Evolutionary conservation across 352 stramenopile species (phyloP), one percentile per base, ranked within the genome.

Genomic region (Phytophthora citrophthora): DNA sequence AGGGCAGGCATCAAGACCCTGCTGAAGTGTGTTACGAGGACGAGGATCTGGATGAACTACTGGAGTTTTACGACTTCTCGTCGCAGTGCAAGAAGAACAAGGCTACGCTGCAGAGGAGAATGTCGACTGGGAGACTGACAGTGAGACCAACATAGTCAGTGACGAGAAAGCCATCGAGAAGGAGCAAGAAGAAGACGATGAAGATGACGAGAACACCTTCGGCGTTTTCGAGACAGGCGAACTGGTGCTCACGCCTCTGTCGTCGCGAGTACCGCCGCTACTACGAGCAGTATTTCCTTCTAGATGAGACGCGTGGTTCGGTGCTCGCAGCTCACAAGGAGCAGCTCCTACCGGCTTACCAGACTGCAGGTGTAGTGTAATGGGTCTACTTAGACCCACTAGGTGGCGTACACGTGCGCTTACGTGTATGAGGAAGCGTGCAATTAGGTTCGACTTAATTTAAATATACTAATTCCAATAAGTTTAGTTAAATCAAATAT

Each of bases 31-130:
- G 78, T 94, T 98, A 98, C 67, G 90, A 97, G 53, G 86, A 96
- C 20, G 88, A 94, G 40, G 91, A 98, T 60, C 59, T 97, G 53
- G 86, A 97, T 7, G 92, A 98, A 64, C 82, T 93, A 50, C 59
- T 95, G 9, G 83, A 95, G 29, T 98, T 96, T 54, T 98, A 97
- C 66, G 86, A 97, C 70, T 98, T 97, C 71, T 91, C 86, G 40
- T 39, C 79, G 24, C 91, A 95, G 65, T 96, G 96, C 68, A 79
- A 73, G 49, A 75, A 79, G 41, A 77, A 65, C 44, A 78, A 70
- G 60, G 20, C 51, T 31, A 47, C 43, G 43, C 47, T 36, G 50
- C 61, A 18, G 74, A 78, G 15, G 70, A 77, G 13, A 76, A 89
- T 7, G 72, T 74, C 52, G 72, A 92, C 69, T 94, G 85, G 85